Evolutionary conservation across 2,329 filamentous ascomycete species (phyloP), one percentile per base, ranked within the genome.

Genomic region (Monilinia laxa): DNA sequence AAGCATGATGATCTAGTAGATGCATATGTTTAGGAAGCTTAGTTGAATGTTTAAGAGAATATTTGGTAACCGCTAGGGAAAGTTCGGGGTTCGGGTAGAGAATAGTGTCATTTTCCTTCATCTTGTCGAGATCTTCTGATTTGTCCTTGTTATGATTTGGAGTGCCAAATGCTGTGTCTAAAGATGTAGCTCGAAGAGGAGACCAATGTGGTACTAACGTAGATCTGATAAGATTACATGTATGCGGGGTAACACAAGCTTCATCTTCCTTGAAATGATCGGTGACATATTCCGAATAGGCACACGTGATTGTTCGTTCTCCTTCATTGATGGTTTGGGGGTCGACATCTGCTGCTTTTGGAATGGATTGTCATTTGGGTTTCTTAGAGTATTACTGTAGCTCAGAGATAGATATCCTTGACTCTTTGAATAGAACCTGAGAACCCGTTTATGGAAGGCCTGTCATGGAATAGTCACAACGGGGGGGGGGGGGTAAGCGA

Each of bases 41-140:
- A 25, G 78, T 77, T 20, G 81, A 83, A 72, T 81, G 78, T 40
- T 73, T 68, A 47, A 77, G 75, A 23, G 81, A 76, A 72, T 84
- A 83, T 16, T 77, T 74, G 18, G 78, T 77, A 68, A 83, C 81
- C 23, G 75, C 77, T 60, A 74, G 70, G 62, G 78, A 78, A 62
- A 82, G 77, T 64, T 78, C 71, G 35, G 78, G 75, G 63, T 79
- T 82, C 42, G 78, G 76, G 71, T 81, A 83, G 47, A 83, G 77
- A 35, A 75, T 71, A 31, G 77, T 72, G 3, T 67, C 70, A 38
- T 71, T 71, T 53, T 71, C 69, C 62, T 75, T 74, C 74, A 75
- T 75, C 38, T 65, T 71, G 40, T 14, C 11, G 14, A 45, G 2
- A 53, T 40, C 11, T 63, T 40, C 20, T 16, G 20, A 28, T 28